Conservation (phyloP, 2,329 filamentous ascomycete species). For the Pseudocercospora musae region DNA sequence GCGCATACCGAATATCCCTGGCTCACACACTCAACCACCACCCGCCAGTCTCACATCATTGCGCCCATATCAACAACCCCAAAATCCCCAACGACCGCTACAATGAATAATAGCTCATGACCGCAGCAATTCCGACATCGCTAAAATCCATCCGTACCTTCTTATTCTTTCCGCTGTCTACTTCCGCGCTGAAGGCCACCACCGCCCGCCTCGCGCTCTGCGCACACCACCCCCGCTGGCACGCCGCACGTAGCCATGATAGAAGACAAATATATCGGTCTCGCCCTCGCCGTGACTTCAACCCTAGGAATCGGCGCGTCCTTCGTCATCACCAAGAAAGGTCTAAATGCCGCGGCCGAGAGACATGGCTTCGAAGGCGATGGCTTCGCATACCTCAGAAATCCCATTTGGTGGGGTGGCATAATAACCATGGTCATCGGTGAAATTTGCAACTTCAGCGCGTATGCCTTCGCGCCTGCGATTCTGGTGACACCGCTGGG, state of each 20-base stretch:
- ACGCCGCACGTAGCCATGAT: constrained; percentile 22
- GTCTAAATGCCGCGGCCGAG: constrained; percentile 85
- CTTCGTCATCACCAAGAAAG: constrained; percentile 99
- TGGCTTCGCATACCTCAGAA: constrained; percentile 89
- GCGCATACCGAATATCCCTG: neutral
- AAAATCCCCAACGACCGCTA: neutral
- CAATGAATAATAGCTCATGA: constrained; percentile 1
- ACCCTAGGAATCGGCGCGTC: constrained; percentile 71
- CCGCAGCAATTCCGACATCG: neutral
- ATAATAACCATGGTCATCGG: constrained; percentile 87
- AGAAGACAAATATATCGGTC: constrained; percentile 66
- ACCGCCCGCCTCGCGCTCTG: neutral
- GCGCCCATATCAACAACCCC: too few relatives aligned
- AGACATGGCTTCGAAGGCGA: constrained; percentile 95
- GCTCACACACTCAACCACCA: neutral
- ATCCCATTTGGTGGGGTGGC: constrained; percentile 95
- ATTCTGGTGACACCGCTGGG: constrained; percentile 95
- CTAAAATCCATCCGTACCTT: constrained; percentile 1
- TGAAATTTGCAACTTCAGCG: constrained; percentile 95
- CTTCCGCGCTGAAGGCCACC: neutral
- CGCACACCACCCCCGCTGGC: constrained; percentile 6
- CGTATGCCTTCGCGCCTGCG: constrained; percentile 97
- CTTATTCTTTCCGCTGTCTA: neutral
- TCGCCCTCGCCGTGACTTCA: constrained; percentile 70
- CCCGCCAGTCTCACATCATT: neutral